Evolutionary conservation across 257 asterid species (phyloP).

Genomic region (Eustoma russellianum): DNA sequence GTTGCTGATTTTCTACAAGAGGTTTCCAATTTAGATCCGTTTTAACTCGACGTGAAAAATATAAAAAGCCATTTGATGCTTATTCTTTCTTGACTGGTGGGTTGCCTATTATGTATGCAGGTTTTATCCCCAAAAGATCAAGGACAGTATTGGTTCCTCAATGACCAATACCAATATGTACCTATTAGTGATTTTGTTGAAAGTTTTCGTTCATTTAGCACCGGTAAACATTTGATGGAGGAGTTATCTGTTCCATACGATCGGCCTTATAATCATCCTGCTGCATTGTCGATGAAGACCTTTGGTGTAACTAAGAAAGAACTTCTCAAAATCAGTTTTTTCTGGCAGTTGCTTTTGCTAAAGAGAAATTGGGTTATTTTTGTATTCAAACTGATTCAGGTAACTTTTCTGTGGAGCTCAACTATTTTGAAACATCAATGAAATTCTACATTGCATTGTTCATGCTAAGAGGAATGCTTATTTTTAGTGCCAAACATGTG

Average conservation of each 20-base stretch:
- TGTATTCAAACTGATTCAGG: conserved; percentile 80
- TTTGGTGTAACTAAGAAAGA: conserved; percentile 59
- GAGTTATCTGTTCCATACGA: conserved; percentile 64
- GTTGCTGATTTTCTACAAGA: conserved; percentile 96
- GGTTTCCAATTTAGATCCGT: conserved; percentile 28
- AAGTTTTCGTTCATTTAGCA: conserved; percentile 45
- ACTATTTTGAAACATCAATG: neutral
- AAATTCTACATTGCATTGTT: neutral
- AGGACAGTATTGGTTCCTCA: conserved; percentile 73
- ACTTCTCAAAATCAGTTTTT: conserved; percentile 58
- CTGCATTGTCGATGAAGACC: conserved; percentile 56
- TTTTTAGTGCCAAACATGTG: neutral
- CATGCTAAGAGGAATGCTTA: neutral
- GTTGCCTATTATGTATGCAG: conserved; percentile 20
- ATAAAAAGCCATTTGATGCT: conserved; percentile 1
- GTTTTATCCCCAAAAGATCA: conserved; percentile 86
- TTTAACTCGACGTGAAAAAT: neutral
- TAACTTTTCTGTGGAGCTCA: conserved; percentile 14
- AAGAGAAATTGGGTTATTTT: conserved; percentile 76
- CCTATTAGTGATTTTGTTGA: conserved; percentile 61
- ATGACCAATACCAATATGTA: conserved; percentile 45
- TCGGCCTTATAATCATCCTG: conserved; percentile 73
- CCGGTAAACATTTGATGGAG: conserved; percentile 45
- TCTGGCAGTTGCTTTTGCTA: conserved; percentile 77
- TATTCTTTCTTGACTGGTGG: conserved; percentile 9